These are phyloP conservation scores for Ustilago hordei DNA, from an alignment of 1,284 basidiomycete species.

Conservation along the genomic window DNA sequence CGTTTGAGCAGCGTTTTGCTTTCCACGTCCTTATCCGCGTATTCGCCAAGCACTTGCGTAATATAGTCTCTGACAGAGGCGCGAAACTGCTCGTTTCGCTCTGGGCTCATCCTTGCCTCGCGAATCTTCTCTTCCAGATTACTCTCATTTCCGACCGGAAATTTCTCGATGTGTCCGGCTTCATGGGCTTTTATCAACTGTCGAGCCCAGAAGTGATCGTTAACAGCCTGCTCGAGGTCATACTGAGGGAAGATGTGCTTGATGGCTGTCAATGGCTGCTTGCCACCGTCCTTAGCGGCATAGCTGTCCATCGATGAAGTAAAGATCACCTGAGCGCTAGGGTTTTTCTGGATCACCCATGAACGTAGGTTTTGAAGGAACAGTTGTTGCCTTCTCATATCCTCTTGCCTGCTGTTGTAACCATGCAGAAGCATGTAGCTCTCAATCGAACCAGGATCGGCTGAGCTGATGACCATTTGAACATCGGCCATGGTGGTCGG, in stretches of 20 bases:
- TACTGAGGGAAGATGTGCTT: slow-evolving; percentile 12
- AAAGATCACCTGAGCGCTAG: slow-evolving; percentile 20
- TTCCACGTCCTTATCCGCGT: background rate
- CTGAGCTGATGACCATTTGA: slow-evolving; percentile 12
- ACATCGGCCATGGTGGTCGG: slow-evolving; percentile 14
- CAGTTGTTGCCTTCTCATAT: slow-evolving; percentile 6
- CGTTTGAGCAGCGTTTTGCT: background rate
- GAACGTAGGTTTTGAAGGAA: slow-evolving; percentile 18
- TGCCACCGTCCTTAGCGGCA: slow-evolving; percentile 24
- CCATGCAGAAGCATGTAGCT: slow-evolving; percentile 41
- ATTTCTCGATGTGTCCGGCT: background rate
- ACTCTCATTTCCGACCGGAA: background rate
- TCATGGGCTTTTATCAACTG: slow-evolving; percentile 12
- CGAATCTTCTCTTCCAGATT: slow-evolving; percentile 17
- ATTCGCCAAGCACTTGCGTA: background rate
- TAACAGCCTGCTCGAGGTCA: slow-evolving; percentile 31
- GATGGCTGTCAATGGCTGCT: slow-evolving; percentile 21
- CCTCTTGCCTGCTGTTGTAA: slow-evolving; percentile 33
- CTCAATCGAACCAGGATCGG: slow-evolving; percentile 19
- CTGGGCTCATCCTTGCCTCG: background rate
- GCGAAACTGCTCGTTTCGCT: background rate
- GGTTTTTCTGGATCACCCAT: slow-evolving; percentile 4
- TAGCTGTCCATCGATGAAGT: slow-evolving; percentile 32
- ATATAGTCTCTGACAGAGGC: background rate
- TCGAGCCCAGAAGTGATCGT: slow-evolving; percentile 31